Conservation (phyloP, 768 basidiomycete genomes). For the Lepiota subincarnata region DNA sequence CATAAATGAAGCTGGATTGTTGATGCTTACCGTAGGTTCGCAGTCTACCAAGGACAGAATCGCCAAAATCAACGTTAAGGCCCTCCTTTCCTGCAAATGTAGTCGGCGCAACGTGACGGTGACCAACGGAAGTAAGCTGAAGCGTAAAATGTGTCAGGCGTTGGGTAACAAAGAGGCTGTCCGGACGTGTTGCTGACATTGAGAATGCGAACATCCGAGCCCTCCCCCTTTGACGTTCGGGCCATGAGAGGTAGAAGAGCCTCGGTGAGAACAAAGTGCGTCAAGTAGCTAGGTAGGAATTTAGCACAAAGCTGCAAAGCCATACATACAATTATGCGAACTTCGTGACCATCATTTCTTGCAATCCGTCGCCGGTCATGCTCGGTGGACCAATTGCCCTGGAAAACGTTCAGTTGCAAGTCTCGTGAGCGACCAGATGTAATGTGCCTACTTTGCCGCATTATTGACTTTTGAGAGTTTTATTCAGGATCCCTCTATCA, state of each 20-base stretch:
- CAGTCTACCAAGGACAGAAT: conserved; percentile 14
- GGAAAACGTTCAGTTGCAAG: background rate
- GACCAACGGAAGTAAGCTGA: conserved; percentile 30
- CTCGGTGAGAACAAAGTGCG: conserved; percentile 51
- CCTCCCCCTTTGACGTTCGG: conserved; percentile 41
- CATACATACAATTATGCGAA: background rate
- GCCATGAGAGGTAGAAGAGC: conserved; percentile 49
- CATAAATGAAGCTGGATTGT: background rate
- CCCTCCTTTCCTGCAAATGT: conserved; percentile 29
- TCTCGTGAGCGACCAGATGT: background rate
- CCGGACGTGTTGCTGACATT: conserved; percentile 34
- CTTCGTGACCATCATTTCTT: conserved; percentile 10
- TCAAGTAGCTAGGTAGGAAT: conserved; percentile 39
- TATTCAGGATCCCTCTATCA: background rate
- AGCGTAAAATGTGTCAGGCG: background rate
- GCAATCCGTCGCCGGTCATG: conserved; percentile 15
- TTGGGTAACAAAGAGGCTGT: background rate
- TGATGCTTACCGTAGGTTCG: conserved; percentile 28
- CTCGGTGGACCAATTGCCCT: conserved; percentile 10
- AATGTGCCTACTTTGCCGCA: conserved; percentile 23
- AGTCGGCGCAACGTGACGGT: conserved; percentile 18
- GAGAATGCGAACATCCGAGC: conserved; percentile 58
- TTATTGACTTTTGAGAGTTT: conserved; percentile 45
- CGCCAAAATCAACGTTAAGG: conserved; percentile 32
- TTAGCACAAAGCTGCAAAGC: background rate